Evolutionary conservation across 768 basidiomycete species (phyloP).

Genomic region (Sutorius australiensis): DNA sequence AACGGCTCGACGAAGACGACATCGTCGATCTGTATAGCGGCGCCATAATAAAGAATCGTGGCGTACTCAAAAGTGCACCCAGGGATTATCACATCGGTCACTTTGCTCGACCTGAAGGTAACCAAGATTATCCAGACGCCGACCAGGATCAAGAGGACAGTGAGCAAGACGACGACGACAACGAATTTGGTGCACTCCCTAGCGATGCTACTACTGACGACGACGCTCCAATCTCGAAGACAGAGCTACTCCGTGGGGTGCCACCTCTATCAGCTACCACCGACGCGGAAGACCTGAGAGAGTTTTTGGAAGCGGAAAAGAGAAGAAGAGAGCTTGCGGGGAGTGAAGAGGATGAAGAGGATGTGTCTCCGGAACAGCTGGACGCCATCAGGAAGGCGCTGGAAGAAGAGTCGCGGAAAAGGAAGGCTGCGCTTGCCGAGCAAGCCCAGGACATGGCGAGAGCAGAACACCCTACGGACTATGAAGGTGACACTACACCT

Average conservation of each 20-base stretch:
- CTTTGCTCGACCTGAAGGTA: constrained; percentile 40
- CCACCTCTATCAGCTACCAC: constrained; percentile 44
- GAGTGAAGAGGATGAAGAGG: constrained; percentile 27
- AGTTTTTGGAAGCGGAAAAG: constrained; percentile 65
- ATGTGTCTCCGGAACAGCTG: constrained; percentile 20
- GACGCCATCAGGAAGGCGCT: constrained; percentile 15
- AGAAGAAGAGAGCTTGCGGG: constrained; percentile 41
- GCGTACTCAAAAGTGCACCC: constrained; percentile 48
- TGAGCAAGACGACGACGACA: constrained; percentile 49
- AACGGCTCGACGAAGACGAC: constrained; percentile 73
- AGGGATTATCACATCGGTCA: constrained; percentile 49
- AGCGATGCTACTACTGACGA: constrained; percentile 25
- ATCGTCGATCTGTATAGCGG: constrained; percentile 65
- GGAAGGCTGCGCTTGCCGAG: constrained; percentile 5
- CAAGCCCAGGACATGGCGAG: constrained; percentile 4
- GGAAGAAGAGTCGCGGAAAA: constrained; percentile 8
- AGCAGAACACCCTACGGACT: constrained; percentile 1
- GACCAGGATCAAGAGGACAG: constrained; percentile 43
- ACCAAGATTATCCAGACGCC: constrained; percentile 37
- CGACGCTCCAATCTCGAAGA: constrained; percentile 29
- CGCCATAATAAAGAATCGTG: constrained; percentile 65
- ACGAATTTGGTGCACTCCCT: constrained; percentile 56
- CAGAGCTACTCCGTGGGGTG: constrained; percentile 33
- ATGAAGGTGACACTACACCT: constrained; percentile 15
- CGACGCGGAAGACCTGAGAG: constrained; percentile 60